phyloP scores from a whole-genome alignment of 2,329 filamentous ascomycete genomes.

The Verticillium isaacii region DNA sequence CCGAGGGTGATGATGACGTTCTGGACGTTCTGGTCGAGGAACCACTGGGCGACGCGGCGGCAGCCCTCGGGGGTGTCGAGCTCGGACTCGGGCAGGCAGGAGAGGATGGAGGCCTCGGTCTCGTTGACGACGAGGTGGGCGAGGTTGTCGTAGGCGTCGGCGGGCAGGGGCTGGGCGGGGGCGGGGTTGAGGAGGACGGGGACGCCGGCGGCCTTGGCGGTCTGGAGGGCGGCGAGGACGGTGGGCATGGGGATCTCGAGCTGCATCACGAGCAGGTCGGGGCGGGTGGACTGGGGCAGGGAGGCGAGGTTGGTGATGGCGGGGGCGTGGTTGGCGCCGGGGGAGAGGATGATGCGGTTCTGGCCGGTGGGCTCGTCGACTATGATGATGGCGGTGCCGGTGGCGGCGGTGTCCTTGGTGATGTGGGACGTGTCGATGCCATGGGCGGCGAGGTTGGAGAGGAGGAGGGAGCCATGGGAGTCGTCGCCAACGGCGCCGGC shows the following conservation, averaged over 20 bases:
- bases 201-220: conserved; percentile 42
- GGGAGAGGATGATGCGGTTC: conserved; percentile 71
- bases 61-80: conserved; percentile 42
- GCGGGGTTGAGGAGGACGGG: conserved; percentile 82
- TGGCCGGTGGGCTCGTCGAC: conserved; percentile 69
- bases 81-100: conserved; percentile 44
- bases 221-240: conserved; percentile 55
- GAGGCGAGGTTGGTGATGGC: conserved; percentile 27
- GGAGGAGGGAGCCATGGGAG: conserved; percentile 58
- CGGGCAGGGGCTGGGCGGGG: conserved; percentile 65
- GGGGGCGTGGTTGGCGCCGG: conserved; percentile 62
- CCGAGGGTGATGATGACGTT: conserved; percentile 85
- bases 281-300: conserved; percentile 24
- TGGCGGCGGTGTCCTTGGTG: conserved; percentile 37
- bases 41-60: conserved; percentile 47
- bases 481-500: conserved; percentile 69
- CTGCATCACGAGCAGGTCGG: conserved; percentile 69
- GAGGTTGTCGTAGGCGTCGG: conserved; percentile 60
- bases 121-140: conserved; percentile 86
- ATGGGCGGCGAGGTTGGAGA: conserved; percentile 51
- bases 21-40: conserved; percentile 64
- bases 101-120: conserved; percentile 76
- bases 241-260: conserved; percentile 69
- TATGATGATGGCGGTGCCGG: conserved; percentile 70
- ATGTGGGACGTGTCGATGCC: conserved; percentile 54